These are phyloP conservation scores for Saussurea involucrata DNA, from an alignment of 129 eudicot species.

Conservation along the genomic window DNA sequence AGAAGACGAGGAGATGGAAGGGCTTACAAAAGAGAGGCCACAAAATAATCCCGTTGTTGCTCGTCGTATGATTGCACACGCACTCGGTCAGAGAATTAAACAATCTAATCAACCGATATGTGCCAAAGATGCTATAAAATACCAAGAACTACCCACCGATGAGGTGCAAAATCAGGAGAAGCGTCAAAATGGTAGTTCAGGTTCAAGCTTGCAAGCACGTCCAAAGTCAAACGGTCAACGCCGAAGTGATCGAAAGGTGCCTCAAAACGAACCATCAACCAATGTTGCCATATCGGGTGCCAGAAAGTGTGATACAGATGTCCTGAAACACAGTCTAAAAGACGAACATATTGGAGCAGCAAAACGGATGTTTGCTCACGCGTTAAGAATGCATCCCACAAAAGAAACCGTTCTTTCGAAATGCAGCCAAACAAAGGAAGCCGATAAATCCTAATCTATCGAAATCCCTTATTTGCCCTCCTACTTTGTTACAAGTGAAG, in stretches of 20 bases:
- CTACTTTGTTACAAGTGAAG: neutral
- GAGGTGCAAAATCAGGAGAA: conserved; percentile 18
- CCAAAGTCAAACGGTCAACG: conserved; percentile 18
- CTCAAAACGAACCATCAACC: conserved; percentile 10
- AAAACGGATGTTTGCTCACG: conserved; percentile 83
- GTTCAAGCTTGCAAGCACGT: conserved; percentile 13
- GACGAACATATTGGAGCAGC: conserved; percentile 89
- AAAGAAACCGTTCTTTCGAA: conserved; percentile 34
- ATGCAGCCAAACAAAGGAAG: conserved; percentile 25
- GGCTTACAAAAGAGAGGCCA: conserved; percentile 49
- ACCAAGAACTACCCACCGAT: neutral
- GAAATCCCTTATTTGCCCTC: neutral
- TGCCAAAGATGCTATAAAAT: conserved; percentile 9
- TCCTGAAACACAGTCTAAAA: conserved; percentile 24
- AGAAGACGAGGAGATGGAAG: conserved; percentile 33
- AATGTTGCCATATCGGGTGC: conserved; percentile 1
- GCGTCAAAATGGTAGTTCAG: conserved; percentile 14
- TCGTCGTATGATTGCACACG: conserved; percentile 96
- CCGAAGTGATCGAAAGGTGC: neutral
- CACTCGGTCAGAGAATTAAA: conserved; percentile 64
- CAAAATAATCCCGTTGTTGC: conserved; percentile 71
- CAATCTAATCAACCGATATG: conserved; percentile 20
- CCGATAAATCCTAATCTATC: conserved; percentile 8
- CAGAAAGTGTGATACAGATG: conserved; percentile 22
- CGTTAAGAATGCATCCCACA: conserved; percentile 50